These are phyloP conservation scores for Pyrenophora teres DNA, from an alignment of 2,329 filamentous ascomycete genomes.

Conservation along the genomic window DNA sequence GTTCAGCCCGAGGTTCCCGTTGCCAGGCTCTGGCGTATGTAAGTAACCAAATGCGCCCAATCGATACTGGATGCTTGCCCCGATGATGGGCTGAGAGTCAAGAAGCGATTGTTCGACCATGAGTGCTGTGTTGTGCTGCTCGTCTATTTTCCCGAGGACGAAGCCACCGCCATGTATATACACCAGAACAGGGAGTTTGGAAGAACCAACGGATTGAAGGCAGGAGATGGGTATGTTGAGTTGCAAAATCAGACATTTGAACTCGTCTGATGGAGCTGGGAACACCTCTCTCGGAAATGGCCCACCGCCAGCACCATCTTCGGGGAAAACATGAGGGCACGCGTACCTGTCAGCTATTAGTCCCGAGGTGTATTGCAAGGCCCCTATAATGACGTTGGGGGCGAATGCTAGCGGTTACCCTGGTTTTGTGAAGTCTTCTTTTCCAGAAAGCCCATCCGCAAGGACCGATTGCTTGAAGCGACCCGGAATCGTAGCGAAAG, in stretches of 20 bases:
- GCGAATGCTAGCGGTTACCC: constrained; percentile 12
- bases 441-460: constrained; percentile 4
- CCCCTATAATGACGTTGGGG: neutral
- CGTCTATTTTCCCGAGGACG: constrained; percentile 43
- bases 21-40: constrained; percentile 48
- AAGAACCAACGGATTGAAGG: constrained; percentile 6
- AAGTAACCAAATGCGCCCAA: constrained; percentile 40
- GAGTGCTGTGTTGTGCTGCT: constrained; percentile 27
- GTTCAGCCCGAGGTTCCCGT: constrained; percentile 26
- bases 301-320: constrained; percentile 17
- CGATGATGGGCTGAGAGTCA: constrained; percentile 22
- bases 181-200: constrained; percentile 53
- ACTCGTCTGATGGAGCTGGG: constrained; percentile 14
- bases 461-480: constrained; percentile 31
- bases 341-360: constrained; percentile 16
- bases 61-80: constrained; percentile 31
- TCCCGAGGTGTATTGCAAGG: neutral
- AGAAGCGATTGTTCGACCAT: constrained; percentile 31
- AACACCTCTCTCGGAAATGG: constrained; percentile 14
- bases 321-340: constrained; percentile 22
- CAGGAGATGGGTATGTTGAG: constrained; percentile 27
- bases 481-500: constrained; percentile 26
- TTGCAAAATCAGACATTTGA: constrained; percentile 26
- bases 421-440: constrained; percentile 21
- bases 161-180: constrained; percentile 61